Evolutionary conservation across 768 basidiomycete genomes (phyloP), one percentile per base, ranked within the genome.

Genomic region (Coprinellus micaceus): DNA sequence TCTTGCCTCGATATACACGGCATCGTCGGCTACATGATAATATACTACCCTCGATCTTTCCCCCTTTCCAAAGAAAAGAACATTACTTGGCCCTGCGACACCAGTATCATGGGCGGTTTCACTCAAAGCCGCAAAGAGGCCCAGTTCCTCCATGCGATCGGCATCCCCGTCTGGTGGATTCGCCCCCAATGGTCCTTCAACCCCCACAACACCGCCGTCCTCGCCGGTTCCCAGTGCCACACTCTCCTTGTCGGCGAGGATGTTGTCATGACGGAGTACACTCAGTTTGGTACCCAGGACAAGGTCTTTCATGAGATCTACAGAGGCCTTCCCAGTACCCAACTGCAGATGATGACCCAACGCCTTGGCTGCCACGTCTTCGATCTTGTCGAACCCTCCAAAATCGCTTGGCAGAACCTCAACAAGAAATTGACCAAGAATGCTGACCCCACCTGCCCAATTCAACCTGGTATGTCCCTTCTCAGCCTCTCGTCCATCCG

Each of bases 101-200:
- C 6, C 22, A 43, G 11, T 11, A 39, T 40, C 10, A 53, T 53
- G 52, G 52, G 52, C 17, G 21, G n/a, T 36, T 53, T 53, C 43
- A 53, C 40, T 3, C 15, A 53, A 3, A 43, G 26, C 21, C 1
- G 12, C 17, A 21, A 41, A 15, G 52, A 26, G 13, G 52, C 52
- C 2, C 52, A 53, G 36, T 21, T 26, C 17, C 52, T 53, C 39
- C 41, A 53, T 22, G 1, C 4, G 3, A 21, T 40, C 17, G 52
- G 52, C 0, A 44, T 53, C 24, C 52, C 52, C 9, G 37, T 44
- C 12, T 53, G 52, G 52, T 28, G 29, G n/a, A n/a, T 53, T 19
- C 39, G 40, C 21, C 52, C 52, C 6, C 11, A 6, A 1, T 53
- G 21, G n/a, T n/a, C 17, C 12, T n/a, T 41, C 25, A 43, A 43